Evolutionary conservation across 148 eudicot species (phyloP), one percentile per base, ranked within the genome.

Genomic region (Rhododendron williamsianum): DNA sequence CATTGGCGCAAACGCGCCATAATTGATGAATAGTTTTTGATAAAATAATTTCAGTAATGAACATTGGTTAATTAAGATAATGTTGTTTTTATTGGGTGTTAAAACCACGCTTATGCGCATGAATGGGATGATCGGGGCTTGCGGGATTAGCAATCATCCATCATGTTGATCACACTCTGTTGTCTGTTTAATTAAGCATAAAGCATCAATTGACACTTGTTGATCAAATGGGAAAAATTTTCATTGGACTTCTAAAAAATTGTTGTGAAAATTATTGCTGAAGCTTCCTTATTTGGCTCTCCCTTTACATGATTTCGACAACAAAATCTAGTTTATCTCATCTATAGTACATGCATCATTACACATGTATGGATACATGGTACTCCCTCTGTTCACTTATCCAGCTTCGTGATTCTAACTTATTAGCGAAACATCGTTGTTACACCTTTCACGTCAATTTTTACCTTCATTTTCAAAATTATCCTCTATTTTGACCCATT

Each of bases 101-200:
- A 21, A 46, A 51, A 80, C 19, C 84, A 82, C 30, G 74, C 84
- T 82, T 82, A 82, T 38, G 84, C 72, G 84, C 84, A 60, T 82
- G 84, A 43, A 60, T 21, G 65, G 84, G 73, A 58, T 83, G 36
- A 78, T 33, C 35, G 43, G 43, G 81, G 83, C 82, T 78, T 83
- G 86, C 79, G 83, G 78, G 38, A 11, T 56, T 52, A 35, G 72
- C 71, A 83, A 35, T 69, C 52, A 71, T 78, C 45, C 88, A 65
- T 87, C 82, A 87, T 83, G 56, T 43, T 74, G 23, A 21, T 30
- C 84, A 80, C 52, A 58, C 54, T 41, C 23, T 4, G 73, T n/a
- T 72, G 65, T 56, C 78, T 72, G 23, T 49, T 46, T 46, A 46
- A 41, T 78, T 48, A 51, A 49, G 54, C 8, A 3, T 36, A 36